Evolutionary conservation across 257 asterid genomes (phyloP).

Genomic region (Penstemon newberryi): DNA sequence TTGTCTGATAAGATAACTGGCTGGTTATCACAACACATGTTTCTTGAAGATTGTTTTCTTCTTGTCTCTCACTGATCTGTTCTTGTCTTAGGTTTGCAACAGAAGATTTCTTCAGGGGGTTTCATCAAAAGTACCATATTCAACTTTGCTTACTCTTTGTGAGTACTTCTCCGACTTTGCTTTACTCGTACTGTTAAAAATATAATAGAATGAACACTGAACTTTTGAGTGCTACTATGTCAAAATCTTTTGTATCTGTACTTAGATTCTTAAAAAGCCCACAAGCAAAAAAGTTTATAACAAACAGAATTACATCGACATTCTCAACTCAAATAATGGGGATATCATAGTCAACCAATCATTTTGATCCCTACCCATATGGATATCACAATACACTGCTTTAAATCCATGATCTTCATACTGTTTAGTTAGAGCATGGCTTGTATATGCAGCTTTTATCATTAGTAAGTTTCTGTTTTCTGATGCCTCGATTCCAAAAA

Average conservation of each 20-base stretch:
- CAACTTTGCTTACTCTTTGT: slow-evolving; percentile 78
- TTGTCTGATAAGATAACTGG: slow-evolving; percentile 17
- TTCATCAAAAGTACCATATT: slow-evolving; percentile 65
- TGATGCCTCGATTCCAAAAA: slow-evolving; percentile 17
- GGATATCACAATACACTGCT: slow-evolving; percentile 19
- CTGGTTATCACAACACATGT: background rate
- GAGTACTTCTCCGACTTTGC: slow-evolving; percentile 43
- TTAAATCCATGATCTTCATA: slow-evolving; percentile 12
- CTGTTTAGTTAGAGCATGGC: slow-evolving; percentile 4
- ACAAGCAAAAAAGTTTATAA: background rate
- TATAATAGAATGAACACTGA: slow-evolving; percentile 1
- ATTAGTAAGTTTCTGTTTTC: slow-evolving; percentile 20
- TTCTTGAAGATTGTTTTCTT: slow-evolving; percentile 13
- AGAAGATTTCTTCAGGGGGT: slow-evolving; percentile 84
- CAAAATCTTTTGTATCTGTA: slow-evolving; percentile 5
- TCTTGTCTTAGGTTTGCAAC: slow-evolving; percentile 71
- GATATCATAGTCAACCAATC: background rate
- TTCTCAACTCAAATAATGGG: background rate
- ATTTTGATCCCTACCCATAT: slow-evolving; percentile 9
- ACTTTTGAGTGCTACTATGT: slow-evolving; percentile 10
- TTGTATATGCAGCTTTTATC: background rate
- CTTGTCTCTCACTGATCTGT: slow-evolving; percentile 8
- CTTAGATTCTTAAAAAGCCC: slow-evolving; percentile 12
- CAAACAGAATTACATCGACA: slow-evolving; percentile 6
- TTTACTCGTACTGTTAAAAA: slow-evolving; percentile 18